phyloP scores from a whole-genome alignment of 1,284 basidiomycete genomes.

The Puccinia triticina region DNA sequence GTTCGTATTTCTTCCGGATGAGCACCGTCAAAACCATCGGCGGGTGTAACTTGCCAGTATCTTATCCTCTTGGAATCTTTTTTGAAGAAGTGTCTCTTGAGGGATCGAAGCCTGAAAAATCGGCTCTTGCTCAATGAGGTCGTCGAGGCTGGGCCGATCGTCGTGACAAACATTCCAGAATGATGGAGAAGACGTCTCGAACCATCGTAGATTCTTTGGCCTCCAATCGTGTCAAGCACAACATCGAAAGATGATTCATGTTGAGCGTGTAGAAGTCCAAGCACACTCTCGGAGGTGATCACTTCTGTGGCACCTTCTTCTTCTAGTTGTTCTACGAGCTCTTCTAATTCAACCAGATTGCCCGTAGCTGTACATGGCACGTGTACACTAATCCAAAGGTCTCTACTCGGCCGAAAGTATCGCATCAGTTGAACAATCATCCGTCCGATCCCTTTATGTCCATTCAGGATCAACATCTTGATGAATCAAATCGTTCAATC shows the following conservation, averaged over 20 bases:
- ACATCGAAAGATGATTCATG: conserved; percentile 46
- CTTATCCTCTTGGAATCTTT: conserved; percentile 46
- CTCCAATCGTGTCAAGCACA: conserved; percentile 49
- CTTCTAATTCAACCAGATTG: conserved; percentile 19
- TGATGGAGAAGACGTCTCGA: conserved; percentile 48
- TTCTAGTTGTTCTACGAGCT: conserved; percentile 20
- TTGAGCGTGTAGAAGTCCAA: conserved; percentile 13
- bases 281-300: conserved; percentile 37
- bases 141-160: conserved; percentile 23
- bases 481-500: conserved; percentile 14
- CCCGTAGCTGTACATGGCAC: conserved; percentile 56
- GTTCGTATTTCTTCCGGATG: conserved; percentile 37
- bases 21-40: conserved; percentile 38
- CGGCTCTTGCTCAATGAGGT: conserved; percentile 18
- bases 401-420: conserved; percentile 56
- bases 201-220: conserved; percentile 45
- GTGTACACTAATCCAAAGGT: conserved; percentile 62
- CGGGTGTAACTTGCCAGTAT: conserved; percentile 49
- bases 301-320: conserved; percentile 45
- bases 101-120: conserved; percentile 39
- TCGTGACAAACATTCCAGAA: conserved; percentile 46
- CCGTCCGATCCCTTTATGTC: conserved; percentile 61
- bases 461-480: conserved; percentile 61
- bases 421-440: conserved; percentile 61
- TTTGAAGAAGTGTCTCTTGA: conserved; percentile 39